A percentile compares a stretch with the other conserved stretches of the same genome.
These are phyloP conservation scores for Desmodesmus armatus DNA, from an alignment of 139 green algal species.

Conservation along the genomic window DNA sequence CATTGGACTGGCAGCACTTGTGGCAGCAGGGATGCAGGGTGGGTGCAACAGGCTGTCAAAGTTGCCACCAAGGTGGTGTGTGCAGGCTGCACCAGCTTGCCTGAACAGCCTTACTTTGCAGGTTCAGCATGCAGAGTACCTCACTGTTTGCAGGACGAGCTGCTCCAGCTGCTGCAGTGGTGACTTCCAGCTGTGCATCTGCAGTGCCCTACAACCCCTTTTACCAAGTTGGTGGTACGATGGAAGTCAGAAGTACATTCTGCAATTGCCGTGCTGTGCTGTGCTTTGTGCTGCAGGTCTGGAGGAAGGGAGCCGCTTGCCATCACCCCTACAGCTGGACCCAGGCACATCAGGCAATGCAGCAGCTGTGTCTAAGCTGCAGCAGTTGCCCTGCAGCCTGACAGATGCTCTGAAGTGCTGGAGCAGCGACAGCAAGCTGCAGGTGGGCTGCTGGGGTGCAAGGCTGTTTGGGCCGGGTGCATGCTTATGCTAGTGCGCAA, in stretches of 20 bases:
- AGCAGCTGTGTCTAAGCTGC: not conserved
- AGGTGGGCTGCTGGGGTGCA: not conserved
- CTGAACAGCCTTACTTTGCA: not conserved
- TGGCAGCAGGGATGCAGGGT: conserved; percentile 67
- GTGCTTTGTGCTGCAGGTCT: conserved; percentile 53
- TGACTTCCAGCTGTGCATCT: not conserved
- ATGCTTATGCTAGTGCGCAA: not conserved
- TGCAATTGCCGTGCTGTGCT: not conserved
- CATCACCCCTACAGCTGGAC: conserved; percentile 46
- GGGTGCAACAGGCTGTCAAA: not conserved
- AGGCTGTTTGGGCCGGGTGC: not conserved
- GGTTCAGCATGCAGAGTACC: not conserved
- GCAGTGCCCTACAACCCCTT: not conserved
- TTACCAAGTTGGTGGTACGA: not conserved
- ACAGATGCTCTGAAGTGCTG: not conserved
- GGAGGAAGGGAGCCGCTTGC: conserved; percentile 12
- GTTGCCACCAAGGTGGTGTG: not conserved
- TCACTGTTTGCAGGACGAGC: not conserved
- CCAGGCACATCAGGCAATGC: not conserved
- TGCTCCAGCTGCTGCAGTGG: not conserved
- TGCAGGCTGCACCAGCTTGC: not conserved
- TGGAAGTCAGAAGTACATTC: too few relatives aligned
- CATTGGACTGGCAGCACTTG: conserved; percentile 64
- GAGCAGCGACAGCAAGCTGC: not conserved
- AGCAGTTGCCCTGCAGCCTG: not conserved